Evolutionary conservation across 2,329 filamentous ascomycete species (phyloP).

Genomic region (Ascomycota sp.): DNA sequence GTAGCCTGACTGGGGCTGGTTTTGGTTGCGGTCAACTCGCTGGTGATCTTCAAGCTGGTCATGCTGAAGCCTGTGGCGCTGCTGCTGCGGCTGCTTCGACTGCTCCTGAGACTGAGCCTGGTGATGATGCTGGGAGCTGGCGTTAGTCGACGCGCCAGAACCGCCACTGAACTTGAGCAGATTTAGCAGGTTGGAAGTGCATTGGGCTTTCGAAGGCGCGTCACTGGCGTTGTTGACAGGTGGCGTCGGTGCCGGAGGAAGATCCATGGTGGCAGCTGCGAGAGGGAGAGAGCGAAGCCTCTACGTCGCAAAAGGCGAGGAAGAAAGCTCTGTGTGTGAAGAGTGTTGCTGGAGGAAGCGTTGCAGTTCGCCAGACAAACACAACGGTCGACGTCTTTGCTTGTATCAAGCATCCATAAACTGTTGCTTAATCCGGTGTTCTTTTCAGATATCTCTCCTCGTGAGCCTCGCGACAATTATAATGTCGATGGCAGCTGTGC

Average conservation of each 20-base stretch:
- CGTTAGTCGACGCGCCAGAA: conserved; percentile 8
- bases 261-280: conserved; percentile 11
- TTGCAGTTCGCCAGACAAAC: too few relatives aligned
- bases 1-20: conserved; percentile 5
- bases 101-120: conserved; percentile 8
- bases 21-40: conserved; percentile 1
- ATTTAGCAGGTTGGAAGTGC: conserved; percentile 33
- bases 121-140: conserved; percentile 13
- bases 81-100: conserved; percentile 7
- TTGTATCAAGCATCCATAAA: too few relatives aligned
- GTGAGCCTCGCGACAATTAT: too few relatives aligned
- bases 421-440: too few relatives aligned
- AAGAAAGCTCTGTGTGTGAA: background rate
- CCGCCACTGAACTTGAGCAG: conserved; percentile 35
- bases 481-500: too few relatives aligned
- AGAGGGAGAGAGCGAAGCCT: background rate
- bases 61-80: conserved; percentile 7
- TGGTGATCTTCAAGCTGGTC: conserved; percentile 4
- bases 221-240: conserved; percentile 16
- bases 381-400: too few relatives aligned
- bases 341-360: background rate
- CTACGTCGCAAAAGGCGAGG: background rate
- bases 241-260: conserved; percentile 29
- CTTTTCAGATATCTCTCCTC: too few relatives aligned
- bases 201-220: conserved; percentile 19